phyloP scores from a whole-genome alignment of 306 rosid genomes.

The Vigna trinervia region DNA sequence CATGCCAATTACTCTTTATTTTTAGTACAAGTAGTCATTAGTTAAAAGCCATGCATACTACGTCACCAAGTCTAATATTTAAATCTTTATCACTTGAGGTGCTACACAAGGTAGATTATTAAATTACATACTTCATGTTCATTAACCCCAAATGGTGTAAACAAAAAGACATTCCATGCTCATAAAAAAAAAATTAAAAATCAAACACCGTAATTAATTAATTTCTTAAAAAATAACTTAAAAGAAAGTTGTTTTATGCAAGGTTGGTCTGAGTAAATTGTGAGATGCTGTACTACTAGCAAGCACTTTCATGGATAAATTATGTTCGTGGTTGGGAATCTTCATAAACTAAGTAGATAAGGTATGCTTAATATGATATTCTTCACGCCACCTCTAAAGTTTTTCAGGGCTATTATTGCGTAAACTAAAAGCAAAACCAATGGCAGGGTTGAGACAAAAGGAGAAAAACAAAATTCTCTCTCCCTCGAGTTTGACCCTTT shows the following conservation, averaged over 20 bases:
- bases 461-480: background rate
- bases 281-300: background rate
- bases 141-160: background rate
- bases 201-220: background rate
- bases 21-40: background rate
- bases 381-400: background rate
- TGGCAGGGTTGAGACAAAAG: background rate
- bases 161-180: background rate
- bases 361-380: background rate
- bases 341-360: too few species aligned
- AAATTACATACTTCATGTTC: background rate
- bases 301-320: too few species aligned
- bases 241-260: too few species aligned
- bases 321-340: too few species aligned
- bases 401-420: background rate
- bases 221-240: too few species aligned
- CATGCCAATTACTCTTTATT: background rate
- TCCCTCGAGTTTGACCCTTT: background rate
- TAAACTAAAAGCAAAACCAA: background rate
- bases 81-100: background rate
- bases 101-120: background rate
- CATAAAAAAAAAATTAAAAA: background rate
- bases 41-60: background rate
- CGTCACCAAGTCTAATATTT: slow-evolving; percentile 6
- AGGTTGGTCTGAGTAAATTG: too few species aligned